A percentile compares a stretch with the other conserved stretches of the same genome.
Conservation (phyloP, 352 stramenopile species). For the Phytophthora litchii region DNA sequence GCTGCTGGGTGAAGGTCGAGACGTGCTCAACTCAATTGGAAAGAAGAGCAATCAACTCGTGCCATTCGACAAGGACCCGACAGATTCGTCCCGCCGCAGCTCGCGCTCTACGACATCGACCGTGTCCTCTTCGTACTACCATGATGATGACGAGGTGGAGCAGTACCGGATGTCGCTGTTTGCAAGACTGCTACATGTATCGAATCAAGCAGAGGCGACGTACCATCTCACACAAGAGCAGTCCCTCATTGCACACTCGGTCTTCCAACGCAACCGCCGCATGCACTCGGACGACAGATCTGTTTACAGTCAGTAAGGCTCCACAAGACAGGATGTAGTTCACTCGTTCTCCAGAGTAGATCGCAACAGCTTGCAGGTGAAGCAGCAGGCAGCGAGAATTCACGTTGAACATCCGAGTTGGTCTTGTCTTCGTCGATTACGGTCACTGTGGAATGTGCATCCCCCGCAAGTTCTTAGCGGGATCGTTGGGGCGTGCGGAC, state of each 20-base stretch:
- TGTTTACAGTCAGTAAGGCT: constrained; percentile 23
- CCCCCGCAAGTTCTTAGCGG: not conserved
- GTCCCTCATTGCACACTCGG: constrained; percentile 33
- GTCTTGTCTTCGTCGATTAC: not conserved
- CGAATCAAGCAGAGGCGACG: constrained; percentile 48
- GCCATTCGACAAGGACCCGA: constrained; percentile 30
- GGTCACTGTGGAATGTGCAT: constrained; percentile 1
- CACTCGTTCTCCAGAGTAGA: not conserved
- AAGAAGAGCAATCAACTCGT: constrained; percentile 31
- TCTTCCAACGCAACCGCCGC: constrained; percentile 34
- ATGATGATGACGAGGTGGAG: constrained; percentile 33
- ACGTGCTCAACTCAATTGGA: constrained; percentile 47
- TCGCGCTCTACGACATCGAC: constrained; percentile 41
- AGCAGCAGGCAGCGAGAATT: too few species aligned
- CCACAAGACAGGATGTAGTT: not conserved
- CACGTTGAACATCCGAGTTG: too few species aligned
- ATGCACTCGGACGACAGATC: constrained; percentile 16
- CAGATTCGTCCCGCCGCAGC: constrained; percentile 31
- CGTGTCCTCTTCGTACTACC: constrained; percentile 32
- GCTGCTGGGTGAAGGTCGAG: constrained; percentile 27
- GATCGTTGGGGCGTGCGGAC: constrained; percentile 1
- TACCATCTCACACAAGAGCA: constrained; percentile 48
- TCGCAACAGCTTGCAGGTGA: too few species aligned
- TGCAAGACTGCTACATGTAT: constrained; percentile 44
- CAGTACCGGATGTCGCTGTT: constrained; percentile 45